Conservation (phyloP, 768 basidiomycete genomes). For the Candolleomyces aberdarensis region DNA sequence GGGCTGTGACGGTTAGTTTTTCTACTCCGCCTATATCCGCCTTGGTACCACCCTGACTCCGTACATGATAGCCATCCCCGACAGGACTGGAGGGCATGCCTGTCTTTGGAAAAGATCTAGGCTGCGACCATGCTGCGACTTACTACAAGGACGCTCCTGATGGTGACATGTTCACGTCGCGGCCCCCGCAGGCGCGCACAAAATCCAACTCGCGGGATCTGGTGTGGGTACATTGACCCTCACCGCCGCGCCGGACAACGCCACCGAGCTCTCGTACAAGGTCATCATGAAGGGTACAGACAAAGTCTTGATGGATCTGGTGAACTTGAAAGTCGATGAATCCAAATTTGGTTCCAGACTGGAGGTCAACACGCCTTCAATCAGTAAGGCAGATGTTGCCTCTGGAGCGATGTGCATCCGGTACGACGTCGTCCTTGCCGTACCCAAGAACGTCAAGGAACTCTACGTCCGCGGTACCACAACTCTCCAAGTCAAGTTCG, state of each 20-base stretch:
- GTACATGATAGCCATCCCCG: constrained; percentile 35
- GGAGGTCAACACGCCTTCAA: constrained; percentile 37
- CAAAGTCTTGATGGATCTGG: constrained; percentile 33
- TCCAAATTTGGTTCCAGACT: constrained; percentile 30
- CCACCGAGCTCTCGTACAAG: constrained; percentile 46
- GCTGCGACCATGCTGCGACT: constrained; percentile 43
- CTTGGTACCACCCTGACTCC: neutral
- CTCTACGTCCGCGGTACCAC: constrained; percentile 44
- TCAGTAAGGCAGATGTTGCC: constrained; percentile 14
- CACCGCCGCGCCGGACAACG: constrained; percentile 37
- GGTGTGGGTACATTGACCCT: constrained; percentile 51
- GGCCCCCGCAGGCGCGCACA: constrained; percentile 28
- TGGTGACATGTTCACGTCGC: constrained; percentile 34
- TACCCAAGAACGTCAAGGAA: constrained; percentile 48
- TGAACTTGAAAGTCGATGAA: constrained; percentile 35
- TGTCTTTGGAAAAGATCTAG: constrained; percentile 48
- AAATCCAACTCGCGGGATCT: constrained; percentile 45
- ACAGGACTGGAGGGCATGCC: constrained; percentile 59
- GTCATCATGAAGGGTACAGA: constrained; percentile 44
- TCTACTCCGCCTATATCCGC: neutral
- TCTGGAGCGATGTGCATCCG: constrained; percentile 40
- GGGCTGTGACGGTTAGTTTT: constrained; percentile 44
- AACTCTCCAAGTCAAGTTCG: constrained; percentile 47
- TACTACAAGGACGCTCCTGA: constrained; percentile 38
- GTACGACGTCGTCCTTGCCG: constrained; percentile 49